Evolutionary conservation across 352 stramenopile genomes (phyloP).

Genomic region (Phytopythium ostracodes): DNA sequence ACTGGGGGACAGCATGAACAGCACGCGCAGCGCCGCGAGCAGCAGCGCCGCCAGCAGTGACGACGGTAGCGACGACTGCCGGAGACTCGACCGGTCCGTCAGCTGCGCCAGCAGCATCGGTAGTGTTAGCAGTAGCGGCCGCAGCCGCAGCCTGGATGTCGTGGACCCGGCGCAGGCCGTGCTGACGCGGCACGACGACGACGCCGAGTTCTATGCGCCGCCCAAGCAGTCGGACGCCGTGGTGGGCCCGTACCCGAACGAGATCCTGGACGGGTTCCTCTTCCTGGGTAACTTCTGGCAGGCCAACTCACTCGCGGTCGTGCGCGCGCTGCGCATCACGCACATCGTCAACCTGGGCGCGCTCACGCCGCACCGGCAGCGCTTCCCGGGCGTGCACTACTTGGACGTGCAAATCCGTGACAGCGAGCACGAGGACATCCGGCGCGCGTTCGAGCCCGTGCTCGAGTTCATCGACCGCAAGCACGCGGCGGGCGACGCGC

Average conservation of each 20-base stretch:
- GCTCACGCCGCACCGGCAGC: conserved; percentile 50
- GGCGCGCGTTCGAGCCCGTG: conserved; percentile 39
- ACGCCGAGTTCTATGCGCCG: background rate
- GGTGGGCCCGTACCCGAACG: conserved; percentile 60
- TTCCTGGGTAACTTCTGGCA: conserved; percentile 83
- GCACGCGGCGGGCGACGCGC: conserved; percentile 16
- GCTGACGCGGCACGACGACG: conserved; percentile 6
- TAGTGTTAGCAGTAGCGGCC: background rate
- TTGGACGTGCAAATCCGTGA: conserved; percentile 63
- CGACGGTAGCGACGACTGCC: background rate
- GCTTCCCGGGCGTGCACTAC: conserved; percentile 53
- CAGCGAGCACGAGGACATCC: conserved; percentile 55
- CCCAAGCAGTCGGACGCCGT: conserved; percentile 1
- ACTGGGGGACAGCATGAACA: conserved; percentile 13
- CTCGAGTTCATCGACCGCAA: conserved; percentile 56
- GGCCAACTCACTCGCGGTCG: conserved; percentile 51
- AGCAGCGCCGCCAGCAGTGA: conserved; percentile 6
- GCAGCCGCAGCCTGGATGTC: background rate
- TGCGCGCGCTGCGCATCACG: conserved; percentile 57
- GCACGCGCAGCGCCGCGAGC: conserved; percentile 9
- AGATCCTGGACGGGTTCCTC: conserved; percentile 69
- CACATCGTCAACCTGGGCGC: conserved; percentile 75
- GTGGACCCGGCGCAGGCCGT: background rate
- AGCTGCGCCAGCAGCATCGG: background rate
- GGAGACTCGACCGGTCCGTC: background rate